A percentile compares a stretch with the other conserved stretches of the same genome.
These are phyloP conservation scores for Venturia pyrina DNA, from an alignment of 2,329 filamentous ascomycete species.

Conservation along the genomic window DNA sequence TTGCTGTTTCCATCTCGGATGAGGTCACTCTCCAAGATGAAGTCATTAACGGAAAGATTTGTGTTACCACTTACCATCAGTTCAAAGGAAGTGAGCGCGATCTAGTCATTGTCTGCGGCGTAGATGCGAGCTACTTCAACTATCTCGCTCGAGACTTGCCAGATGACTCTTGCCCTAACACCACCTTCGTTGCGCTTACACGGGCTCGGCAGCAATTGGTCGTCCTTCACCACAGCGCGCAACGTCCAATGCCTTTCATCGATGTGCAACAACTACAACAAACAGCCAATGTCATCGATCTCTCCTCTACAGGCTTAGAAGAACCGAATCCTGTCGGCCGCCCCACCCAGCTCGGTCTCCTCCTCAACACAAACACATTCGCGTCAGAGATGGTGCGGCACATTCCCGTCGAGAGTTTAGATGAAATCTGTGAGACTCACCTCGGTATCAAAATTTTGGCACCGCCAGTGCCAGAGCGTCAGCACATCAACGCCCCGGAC, in stretches of 20 bases:
- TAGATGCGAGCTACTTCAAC: constrained; percentile 14
- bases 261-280: not conserved
- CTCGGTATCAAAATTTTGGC: constrained; percentile 9
- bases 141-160: constrained; percentile 11
- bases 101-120: constrained; percentile 14
- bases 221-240: constrained; percentile 8
- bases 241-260: constrained; percentile 9
- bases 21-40: constrained; percentile 12
- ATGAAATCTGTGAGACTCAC: constrained; percentile 5
- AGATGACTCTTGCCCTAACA: constrained; percentile 14
- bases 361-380: not conserved
- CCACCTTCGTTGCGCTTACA: constrained; percentile 14
- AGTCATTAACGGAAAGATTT: constrained; percentile 14
- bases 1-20: constrained; percentile 13
- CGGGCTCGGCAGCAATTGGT: constrained; percentile 14
- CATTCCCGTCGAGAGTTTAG: not conserved
- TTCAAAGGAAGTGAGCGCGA: constrained; percentile 15
- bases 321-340: not conserved
- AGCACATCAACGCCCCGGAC: constrained; percentile 12
- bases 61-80: constrained; percentile 15
- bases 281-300: not conserved
- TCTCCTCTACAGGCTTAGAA: not conserved
- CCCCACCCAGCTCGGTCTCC: not conserved
- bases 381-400: not conserved
- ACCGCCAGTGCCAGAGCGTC: constrained; percentile 9